Evolutionary conservation across 78 protist genomes (phyloP), one percentile per base, ranked within the genome.

Genomic region (Cavenderia fasciculata): DNA sequence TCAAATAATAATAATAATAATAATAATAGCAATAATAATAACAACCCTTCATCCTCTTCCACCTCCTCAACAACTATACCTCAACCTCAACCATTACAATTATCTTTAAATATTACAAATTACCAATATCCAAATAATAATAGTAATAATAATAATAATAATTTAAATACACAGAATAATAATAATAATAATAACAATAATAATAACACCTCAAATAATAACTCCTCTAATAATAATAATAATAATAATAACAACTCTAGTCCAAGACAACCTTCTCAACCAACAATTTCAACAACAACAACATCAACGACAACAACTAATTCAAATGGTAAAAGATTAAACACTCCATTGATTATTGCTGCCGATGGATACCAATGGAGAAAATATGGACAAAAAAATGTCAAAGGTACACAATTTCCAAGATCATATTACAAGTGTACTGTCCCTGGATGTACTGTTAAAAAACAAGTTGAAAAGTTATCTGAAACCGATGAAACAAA

Each of bases 391-490:
- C 59, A 68, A 68, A 57, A 29, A 70, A 66, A 19, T 70, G 94
- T 88, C 10, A 88, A 76, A 31, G 94, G 88, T 18, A 70, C 62
- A 27, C 10, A 8, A n/a, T 41, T 52, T 38, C 94, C 94, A 61
- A 76, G 87, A 61, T 63, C 57, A 34, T 88, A 88, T 44, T 88
- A 88, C 69, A 88, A 76, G 34, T 88, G 94, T 25, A 73, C 88
- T 4, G 59, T 54, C 23, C 56, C 66, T 34, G 87, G 85, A 33
- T 86, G 92, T 34, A 75, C 36, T 69, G 92, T 75, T 4, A 86
- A 65, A 59, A 86, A 86, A 44, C 85, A 75, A 54, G 51, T 86
- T 72, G 82, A 71, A 11, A 21, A 59, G 4, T 0, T 41, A 18
- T 25, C 68, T 31, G 43, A 31, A 10, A 54, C 49, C 0, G 41